Evolutionary conservation across 306 rosid genomes (phyloP).

Genomic region (Trifolium subterraneum): DNA sequence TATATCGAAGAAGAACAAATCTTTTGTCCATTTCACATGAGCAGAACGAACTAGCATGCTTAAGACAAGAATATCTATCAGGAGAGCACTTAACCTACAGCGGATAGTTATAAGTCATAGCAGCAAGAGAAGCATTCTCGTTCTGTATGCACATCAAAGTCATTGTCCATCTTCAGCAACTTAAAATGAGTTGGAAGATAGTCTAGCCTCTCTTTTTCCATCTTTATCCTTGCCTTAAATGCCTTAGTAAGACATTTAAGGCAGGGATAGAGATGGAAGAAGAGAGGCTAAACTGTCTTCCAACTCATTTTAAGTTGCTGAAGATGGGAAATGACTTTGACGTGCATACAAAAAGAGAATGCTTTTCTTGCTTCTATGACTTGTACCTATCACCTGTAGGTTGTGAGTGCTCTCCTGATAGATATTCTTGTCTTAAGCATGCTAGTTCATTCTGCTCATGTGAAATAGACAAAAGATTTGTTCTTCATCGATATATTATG

Average conservation of each 20-base stretch:
- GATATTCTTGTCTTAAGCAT: slow-evolving; percentile 81
- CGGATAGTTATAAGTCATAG: slow-evolving; percentile 86
- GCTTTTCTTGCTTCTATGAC: slow-evolving; percentile 87
- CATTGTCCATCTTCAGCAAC: slow-evolving; percentile 71
- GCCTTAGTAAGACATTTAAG: slow-evolving; percentile 73
- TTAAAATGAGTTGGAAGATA: slow-evolving; percentile 64
- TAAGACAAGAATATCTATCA: slow-evolving; percentile 73
- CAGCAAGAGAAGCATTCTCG: slow-evolving; percentile 88
- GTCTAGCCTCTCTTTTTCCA: slow-evolving; percentile 78
- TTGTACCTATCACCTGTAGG: slow-evolving; percentile 76
- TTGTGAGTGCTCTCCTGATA: slow-evolving; percentile 79
- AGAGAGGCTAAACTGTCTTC: slow-evolving; percentile 71
- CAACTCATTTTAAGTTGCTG: slow-evolving; percentile 57
- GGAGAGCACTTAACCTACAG: slow-evolving; percentile 77
- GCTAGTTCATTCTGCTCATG: slow-evolving; percentile 70
- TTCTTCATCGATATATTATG: slow-evolving; percentile 63
- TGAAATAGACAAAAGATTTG: slow-evolving; percentile 46
- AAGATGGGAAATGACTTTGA: slow-evolving; percentile 80
- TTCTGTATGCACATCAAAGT: slow-evolving; percentile 65
- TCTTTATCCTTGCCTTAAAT: slow-evolving; percentile 59
- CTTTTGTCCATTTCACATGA: slow-evolving; percentile 54
- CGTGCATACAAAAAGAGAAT: slow-evolving; percentile 75
- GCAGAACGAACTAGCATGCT: slow-evolving; percentile 69
- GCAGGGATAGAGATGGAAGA: slow-evolving; percentile 74
- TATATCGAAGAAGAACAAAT: slow-evolving; percentile 64